Evolutionary conservation across 1,139 yeast species (phyloP).

Genomic region (Magnusiomyces tetraspermus): DNA sequence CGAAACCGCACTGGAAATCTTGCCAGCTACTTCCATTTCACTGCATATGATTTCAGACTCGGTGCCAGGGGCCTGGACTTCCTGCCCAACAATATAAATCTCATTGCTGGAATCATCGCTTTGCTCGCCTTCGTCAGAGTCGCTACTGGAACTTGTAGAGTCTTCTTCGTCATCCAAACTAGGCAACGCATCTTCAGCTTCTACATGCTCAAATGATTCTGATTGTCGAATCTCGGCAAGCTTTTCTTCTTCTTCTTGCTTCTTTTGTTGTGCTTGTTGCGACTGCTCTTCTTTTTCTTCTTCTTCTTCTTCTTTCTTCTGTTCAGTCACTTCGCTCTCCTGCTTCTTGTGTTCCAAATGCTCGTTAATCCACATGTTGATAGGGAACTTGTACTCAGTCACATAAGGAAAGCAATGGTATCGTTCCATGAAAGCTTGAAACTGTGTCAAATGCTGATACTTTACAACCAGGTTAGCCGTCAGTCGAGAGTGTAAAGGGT

Average conservation of each 20-base stretch:
- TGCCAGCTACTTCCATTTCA: too few species aligned
- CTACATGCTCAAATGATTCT: background rate
- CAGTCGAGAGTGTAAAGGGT: conserved; percentile 8
- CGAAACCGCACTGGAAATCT: too few species aligned
- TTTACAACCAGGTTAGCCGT: conserved; percentile 12
- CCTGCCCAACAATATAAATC: background rate
- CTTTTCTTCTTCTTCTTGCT: background rate
- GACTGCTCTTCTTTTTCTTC: background rate
- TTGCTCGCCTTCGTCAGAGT: background rate
- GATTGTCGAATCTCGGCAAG: background rate
- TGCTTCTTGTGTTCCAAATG: conserved; percentile 6
- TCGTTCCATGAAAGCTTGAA: conserved; percentile 14
- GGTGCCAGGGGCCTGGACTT: too few species aligned
- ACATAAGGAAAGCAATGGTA: conserved; percentile 15
- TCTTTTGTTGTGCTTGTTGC: background rate
- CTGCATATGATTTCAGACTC: too few species aligned
- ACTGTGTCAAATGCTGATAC: conserved; percentile 11
- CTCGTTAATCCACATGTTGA: conserved; percentile 15
- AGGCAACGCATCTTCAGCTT: background rate
- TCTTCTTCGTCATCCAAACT: background rate
- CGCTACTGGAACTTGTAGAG: background rate
- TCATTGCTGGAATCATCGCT: background rate
- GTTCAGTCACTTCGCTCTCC: background rate
- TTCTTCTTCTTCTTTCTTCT: background rate
- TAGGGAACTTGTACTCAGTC: conserved; percentile 14